A percentile compares a stretch with the other conserved stretches of the same genome.
These are phyloP conservation scores for Backusella circina DNA, from an alignment of 192 early-diverging fungal species.

Conservation along the genomic window DNA sequence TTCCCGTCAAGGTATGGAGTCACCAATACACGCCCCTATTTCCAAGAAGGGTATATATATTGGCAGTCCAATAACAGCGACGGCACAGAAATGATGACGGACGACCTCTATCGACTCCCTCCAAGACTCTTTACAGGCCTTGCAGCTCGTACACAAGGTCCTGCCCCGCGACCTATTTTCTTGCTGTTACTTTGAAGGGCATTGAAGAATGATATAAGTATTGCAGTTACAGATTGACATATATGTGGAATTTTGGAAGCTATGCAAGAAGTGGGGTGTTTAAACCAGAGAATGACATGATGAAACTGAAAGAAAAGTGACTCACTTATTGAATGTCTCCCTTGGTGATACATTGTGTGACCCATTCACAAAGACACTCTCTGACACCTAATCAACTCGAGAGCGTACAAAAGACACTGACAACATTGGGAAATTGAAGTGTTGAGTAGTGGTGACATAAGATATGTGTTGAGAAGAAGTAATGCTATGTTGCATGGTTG, in stretches of 20 bases:
- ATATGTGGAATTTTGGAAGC: slow-evolving; percentile 40
- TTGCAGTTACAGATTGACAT: slow-evolving; percentile 45
- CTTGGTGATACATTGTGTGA: slow-evolving; percentile 1
- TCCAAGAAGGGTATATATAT: slow-evolving; percentile 41
- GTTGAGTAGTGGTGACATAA: slow-evolving; percentile 13
- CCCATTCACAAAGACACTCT: slow-evolving; percentile 5
- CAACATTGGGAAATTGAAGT: slow-evolving; percentile 20
- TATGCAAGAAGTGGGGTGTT: slow-evolving; percentile 40
- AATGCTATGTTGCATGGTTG: slow-evolving; percentile 26
- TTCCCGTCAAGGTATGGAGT: slow-evolving; percentile 44
- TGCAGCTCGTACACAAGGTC: slow-evolving; percentile 32
- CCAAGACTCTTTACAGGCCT: slow-evolving; percentile 32
- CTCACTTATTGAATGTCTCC: slow-evolving; percentile 19
- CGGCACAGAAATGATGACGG: slow-evolving; percentile 38
- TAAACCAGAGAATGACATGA: slow-evolving; percentile 49
- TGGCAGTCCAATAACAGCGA: slow-evolving; percentile 32
- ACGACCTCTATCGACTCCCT: slow-evolving; percentile 49
- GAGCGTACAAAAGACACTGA: neutral
- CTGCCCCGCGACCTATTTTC: slow-evolving; percentile 37
- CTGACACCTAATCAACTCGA: neutral
- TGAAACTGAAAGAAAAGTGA: slow-evolving; percentile 29
- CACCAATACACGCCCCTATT: slow-evolving; percentile 38
- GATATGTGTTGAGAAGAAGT: slow-evolving; percentile 25
- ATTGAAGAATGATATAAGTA: slow-evolving; percentile 52
- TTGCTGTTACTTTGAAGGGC: slow-evolving; percentile 35